Percentiles rank a stretch among this genome's conserved stretches.
These are phyloP conservation scores for Diversispora epigaea DNA, from an alignment of 192 early-diverging fungal species.

Conservation along the genomic window DNA sequence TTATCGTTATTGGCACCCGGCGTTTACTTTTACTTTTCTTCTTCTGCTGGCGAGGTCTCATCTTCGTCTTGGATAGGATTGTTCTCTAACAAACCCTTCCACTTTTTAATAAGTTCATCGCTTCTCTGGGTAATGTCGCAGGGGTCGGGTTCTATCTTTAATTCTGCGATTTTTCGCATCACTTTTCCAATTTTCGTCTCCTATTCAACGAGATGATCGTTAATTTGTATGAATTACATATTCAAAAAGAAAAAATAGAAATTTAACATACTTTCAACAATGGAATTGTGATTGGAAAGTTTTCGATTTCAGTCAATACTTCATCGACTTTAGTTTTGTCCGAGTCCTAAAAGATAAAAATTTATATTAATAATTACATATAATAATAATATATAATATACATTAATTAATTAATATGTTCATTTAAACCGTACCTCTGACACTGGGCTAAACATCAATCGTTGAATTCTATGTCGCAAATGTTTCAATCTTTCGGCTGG, in stretches of 20 bases:
- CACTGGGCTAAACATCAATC: conserved; percentile 36
- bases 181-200: conserved; percentile 46
- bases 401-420: too few species aligned
- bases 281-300: conserved; percentile 40
- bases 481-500: conserved; percentile 39
- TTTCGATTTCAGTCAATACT: conserved; percentile 41
- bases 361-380: neutral
- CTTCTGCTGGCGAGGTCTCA: neutral
- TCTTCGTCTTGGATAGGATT: conserved; percentile 17
- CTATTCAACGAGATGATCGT: conserved; percentile 18
- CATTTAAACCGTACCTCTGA: conserved; percentile 32
- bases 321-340: conserved; percentile 39
- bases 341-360: conserved; percentile 5
- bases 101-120: conserved; percentile 40
- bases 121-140: conserved; percentile 38
- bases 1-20: too few species aligned
- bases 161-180: conserved; percentile 43
- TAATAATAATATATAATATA: neutral
- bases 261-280: conserved; percentile 39
- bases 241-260: neutral
- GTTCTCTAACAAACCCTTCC: conserved; percentile 41
- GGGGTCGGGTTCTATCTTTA: conserved; percentile 37
- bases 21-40: neutral
- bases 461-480: conserved; percentile 44
- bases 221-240: neutral